Evolutionary conservation across 2,329 filamentous ascomycete species (phyloP).

Genomic region (Aspergillus hortae): DNA sequence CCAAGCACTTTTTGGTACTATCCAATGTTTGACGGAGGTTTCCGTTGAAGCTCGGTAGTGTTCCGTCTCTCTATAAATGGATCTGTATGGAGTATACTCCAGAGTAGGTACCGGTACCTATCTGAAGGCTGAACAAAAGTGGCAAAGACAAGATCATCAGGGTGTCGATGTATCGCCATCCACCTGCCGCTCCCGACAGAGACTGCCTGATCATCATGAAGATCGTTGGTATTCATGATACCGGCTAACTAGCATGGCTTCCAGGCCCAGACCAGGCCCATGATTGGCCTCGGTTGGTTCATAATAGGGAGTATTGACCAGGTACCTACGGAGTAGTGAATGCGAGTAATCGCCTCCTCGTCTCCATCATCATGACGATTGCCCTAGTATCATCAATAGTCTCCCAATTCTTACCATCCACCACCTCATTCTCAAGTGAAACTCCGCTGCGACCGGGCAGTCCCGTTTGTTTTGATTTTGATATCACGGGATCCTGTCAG

Average conservation of each 20-base stretch:
- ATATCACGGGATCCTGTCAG: neutral
- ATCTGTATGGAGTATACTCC: too few relatives aligned
- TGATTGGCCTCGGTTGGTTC: neutral
- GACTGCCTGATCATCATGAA: slow-evolving; percentile 3
- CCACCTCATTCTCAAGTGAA: slow-evolving; percentile 1
- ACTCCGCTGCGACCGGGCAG: neutral
- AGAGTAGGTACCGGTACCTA: too few relatives aligned
- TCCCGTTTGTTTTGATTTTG: neutral
- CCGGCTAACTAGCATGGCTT: neutral
- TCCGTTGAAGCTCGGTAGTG: too few relatives aligned
- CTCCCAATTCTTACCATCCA: neutral
- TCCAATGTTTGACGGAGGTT: too few relatives aligned
- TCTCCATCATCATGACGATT: too few relatives aligned
- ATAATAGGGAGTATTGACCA: neutral
- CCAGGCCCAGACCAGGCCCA: neutral
- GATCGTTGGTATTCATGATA: slow-evolving; percentile 5
- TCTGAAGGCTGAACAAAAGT: too few relatives aligned
- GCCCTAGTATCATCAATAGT: neutral
- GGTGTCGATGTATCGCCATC: neutral
- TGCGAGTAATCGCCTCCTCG: too few relatives aligned
- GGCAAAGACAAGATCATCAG: too few relatives aligned
- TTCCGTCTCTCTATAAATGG: neutral
- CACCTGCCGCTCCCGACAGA: neutral
- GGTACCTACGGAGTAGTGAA: too few relatives aligned
- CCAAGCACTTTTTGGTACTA: too few relatives aligned